Percentiles rank a stretch among this genome's conserved stretches.
These are phyloP conservation scores for Phaeomoniella chlamydospora DNA, from an alignment of 2,329 filamentous ascomycete genomes.

Conservation along the genomic window DNA sequence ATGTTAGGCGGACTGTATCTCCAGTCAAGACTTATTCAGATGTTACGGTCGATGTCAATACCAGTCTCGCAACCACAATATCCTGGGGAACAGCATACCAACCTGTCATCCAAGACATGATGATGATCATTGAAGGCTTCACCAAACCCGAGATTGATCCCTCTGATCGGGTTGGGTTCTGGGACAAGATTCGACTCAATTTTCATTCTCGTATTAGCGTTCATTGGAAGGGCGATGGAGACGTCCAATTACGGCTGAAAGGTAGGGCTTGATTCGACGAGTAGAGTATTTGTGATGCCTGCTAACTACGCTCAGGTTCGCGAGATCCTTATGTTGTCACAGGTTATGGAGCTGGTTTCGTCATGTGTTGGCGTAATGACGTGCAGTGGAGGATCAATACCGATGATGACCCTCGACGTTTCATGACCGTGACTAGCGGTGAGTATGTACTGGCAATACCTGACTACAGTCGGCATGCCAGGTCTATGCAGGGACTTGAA, in stretches of 20 bases:
- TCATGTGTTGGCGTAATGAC: conserved; percentile 97
- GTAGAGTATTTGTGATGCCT: too few relatives aligned
- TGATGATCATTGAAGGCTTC: conserved; percentile 97
- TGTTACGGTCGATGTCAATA: conserved; percentile 84
- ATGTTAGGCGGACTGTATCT: conserved; percentile 79
- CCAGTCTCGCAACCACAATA: conserved; percentile 76
- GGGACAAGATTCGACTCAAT: conserved; percentile 92
- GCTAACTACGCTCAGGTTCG: conserved; percentile 32
- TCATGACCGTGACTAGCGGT: conserved; percentile 91
- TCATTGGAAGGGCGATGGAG: conserved; percentile 88
- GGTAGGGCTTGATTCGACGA: too few relatives aligned
- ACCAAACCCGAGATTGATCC: conserved; percentile 90
- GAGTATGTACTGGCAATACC: conserved; percentile 91
- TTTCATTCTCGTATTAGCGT: conserved; percentile 86
- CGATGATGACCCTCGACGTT: conserved; percentile 74
- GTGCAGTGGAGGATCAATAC: conserved; percentile 76
- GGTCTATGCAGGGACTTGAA: conserved; percentile 37
- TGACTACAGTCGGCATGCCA: conserved; percentile 79
- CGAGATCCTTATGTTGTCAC: conserved; percentile 89
- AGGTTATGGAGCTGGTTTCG: conserved; percentile 81
- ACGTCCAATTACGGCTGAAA: conserved; percentile 87
- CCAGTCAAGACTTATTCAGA: conserved; percentile 95
- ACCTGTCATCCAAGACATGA: conserved; percentile 96
- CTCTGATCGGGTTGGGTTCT: conserved; percentile 89
- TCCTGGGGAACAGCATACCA: conserved; percentile 98